Evolutionary conservation across 345 rosid genomes (phyloP), one percentile per base, ranked within the genome.

Genomic region (Odontarrhena argentea): DNA sequence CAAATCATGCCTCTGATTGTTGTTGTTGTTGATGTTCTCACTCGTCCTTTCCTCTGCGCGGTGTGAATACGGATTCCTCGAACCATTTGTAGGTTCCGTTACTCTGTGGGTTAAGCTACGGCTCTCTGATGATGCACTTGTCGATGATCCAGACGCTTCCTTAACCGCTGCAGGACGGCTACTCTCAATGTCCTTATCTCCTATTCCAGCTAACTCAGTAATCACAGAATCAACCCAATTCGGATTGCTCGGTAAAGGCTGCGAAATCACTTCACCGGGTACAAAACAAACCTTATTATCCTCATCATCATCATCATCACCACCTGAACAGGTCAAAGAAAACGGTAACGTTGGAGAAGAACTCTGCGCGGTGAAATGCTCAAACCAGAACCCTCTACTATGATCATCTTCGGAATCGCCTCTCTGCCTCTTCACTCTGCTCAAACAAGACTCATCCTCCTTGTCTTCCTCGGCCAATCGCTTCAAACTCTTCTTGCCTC

Each of bases 81-180:
- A 63, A 5, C 79, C 79, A 11, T 69, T 70, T 28, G 74, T 69
- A 25, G 73, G 74, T 71, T 88, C 89, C 28, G 73, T 71, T 52
- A 81, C 74, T 60, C 79, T 70, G 42, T 85, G 78, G 18, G 72
- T 77, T 68, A 88, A 83, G 77, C 85, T 83, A 6, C 73, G 80
- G 71, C 88, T 87, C 53, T 87, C 93, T 13, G 96, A 88, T 37
- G 96, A 94, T 63, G 84, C 69, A 41, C 93, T 90, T 59, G 77
- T 67, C 0, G 99, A 83, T 26, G 99, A 85, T 68, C 87, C 95
- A 2, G 96, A 88, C 50, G 84, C 84, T 78, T 94, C 97, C 65
- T 73, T 84, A 34, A 55, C 85, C 1, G 79, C 80, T 10, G 76
- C 82, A 73, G 83, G 78, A 15, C 71, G 89, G 71, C 83, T 82